phyloP scores from a whole-genome alignment of 2,329 filamentous ascomycete species.

The Thielaviopsis euricoi region DNA sequence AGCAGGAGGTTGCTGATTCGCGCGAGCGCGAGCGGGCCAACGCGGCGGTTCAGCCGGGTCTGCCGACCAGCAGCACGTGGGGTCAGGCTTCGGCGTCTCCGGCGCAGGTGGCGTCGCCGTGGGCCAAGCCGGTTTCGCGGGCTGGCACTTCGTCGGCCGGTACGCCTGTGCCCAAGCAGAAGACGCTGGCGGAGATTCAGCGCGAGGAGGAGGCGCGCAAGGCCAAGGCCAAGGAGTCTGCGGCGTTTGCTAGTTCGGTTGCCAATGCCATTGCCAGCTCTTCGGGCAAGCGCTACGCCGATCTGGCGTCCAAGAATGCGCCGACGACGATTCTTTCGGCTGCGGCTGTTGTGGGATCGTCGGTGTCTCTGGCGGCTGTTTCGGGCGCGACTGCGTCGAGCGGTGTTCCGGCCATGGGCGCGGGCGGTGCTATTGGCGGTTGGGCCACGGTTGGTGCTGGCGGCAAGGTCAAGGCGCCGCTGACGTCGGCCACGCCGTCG shows the following conservation, averaged over 20 bases:
- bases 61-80: constrained; percentile 84
- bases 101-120: constrained; percentile 35
- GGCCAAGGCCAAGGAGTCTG: constrained; percentile 44
- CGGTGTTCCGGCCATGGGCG: too few relatives aligned
- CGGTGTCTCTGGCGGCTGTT: constrained; percentile 25
- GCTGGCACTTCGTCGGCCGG: constrained; percentile 15
- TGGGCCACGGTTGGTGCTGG: constrained; percentile 95
- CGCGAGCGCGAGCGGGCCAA: constrained; percentile 38
- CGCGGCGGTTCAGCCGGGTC: constrained; percentile 46
- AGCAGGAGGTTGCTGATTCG: constrained; percentile 54
- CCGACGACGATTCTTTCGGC: constrained; percentile 20
- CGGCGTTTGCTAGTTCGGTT: constrained; percentile 18
- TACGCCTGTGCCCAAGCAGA: constrained; percentile 42
- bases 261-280: constrained; percentile 24
- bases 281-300: constrained; percentile 80
- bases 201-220: constrained; percentile 89
- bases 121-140: constrained; percentile 43
- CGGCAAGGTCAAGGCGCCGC: constrained; percentile 70
- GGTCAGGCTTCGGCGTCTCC: constrained; percentile 59
- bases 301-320: constrained; percentile 67
- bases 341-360: constrained; percentile 16
- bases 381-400: too few relatives aligned
- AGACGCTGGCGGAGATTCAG: constrained; percentile 90
- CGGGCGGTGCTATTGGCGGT: constrained; percentile 43
- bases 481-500: not conserved